Conservation (phyloP, 2,329 filamentous ascomycete genomes). For the Beauveria sp. region DNA sequence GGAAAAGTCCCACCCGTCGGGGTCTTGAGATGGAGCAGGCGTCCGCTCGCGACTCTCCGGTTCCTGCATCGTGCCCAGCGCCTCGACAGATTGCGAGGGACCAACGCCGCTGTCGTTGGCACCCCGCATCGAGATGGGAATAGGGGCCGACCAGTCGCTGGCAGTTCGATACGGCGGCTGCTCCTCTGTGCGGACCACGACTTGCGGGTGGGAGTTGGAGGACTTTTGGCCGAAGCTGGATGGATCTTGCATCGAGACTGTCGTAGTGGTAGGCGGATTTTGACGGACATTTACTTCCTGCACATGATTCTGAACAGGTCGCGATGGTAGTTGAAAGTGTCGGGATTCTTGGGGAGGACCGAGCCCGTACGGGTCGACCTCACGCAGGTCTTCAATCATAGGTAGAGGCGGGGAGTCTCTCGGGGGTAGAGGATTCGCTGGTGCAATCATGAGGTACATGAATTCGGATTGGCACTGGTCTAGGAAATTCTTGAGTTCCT, state of each 20-base stretch:
- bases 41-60: conserved; percentile 39
- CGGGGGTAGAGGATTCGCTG: conserved; percentile 58
- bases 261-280: conserved; percentile 50
- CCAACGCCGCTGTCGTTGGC: conserved; percentile 27
- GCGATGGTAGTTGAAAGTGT: conserved; percentile 30
- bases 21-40: conserved; percentile 36
- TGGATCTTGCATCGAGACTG: conserved; percentile 42
- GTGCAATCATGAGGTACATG: conserved; percentile 60
- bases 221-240: conserved; percentile 26
- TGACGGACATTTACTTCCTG: conserved; percentile 47
- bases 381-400: conserved; percentile 51
- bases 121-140: conserved; percentile 26
- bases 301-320: conserved; percentile 47
- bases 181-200: conserved; percentile 47
- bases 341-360: conserved; percentile 35
- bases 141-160: conserved; percentile 27
- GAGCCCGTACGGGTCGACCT: conserved; percentile 44
- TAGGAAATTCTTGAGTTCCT: conserved; percentile 52
- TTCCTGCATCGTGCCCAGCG: conserved; percentile 30
- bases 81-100: conserved; percentile 33
- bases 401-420: conserved; percentile 53
- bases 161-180: conserved; percentile 33
- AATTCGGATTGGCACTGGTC: conserved; percentile 60
- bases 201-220: conserved; percentile 35
- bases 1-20: conserved; percentile 90